Conservation (phyloP, 192 early-diverging fungal species). For the Coemansia aciculifera region DNA sequence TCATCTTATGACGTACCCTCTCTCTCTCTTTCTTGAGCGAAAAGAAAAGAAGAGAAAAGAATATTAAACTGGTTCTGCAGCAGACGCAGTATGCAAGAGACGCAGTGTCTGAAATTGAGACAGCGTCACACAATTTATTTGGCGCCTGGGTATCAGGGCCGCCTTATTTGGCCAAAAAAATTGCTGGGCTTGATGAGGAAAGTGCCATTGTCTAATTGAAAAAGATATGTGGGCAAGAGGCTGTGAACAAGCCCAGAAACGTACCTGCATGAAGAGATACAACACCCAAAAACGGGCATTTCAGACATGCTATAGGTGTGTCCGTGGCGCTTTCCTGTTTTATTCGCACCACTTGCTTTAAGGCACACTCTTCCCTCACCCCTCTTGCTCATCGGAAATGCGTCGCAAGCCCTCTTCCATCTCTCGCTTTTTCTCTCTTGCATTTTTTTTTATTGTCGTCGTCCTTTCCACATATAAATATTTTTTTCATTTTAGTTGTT, state of each 20-base stretch:
- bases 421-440: neutral
- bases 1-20: neutral
- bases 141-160: neutral
- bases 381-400: neutral
- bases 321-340: slow-evolving; percentile 4
- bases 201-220: neutral
- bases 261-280: neutral
- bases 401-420: neutral
- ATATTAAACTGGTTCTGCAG: neutral
- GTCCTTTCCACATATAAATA: neutral
- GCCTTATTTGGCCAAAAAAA: neutral
- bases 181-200: too few species aligned
- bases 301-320: neutral
- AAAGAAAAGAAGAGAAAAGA: neutral
- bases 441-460: slow-evolving; percentile 2
- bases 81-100: neutral
- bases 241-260: neutral
- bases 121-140: neutral
- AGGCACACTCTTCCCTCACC: neutral
- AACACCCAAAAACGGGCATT: neutral
- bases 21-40: neutral
- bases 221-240: too few species aligned
- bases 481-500: neutral
- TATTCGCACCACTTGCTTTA: neutral
- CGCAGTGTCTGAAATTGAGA: slow-evolving; percentile 2